These are phyloP conservation scores for Chlorella sp. DNA, from an alignment of 139 green algal genomes.

Conservation along the genomic window DNA sequence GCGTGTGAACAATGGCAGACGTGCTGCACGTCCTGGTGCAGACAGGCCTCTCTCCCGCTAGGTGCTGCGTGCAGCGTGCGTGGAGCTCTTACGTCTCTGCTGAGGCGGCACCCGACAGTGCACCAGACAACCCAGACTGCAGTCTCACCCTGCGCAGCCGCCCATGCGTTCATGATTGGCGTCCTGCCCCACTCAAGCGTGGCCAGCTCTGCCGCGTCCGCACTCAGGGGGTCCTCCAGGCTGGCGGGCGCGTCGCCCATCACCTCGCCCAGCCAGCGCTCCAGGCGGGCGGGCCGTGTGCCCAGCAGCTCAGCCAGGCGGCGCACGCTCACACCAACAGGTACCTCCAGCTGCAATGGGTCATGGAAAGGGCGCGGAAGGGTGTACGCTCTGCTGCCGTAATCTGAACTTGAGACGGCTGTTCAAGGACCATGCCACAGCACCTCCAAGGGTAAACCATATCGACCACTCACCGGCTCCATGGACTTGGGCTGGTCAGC, in stretches of 20 bases:
- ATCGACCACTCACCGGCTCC: not conserved
- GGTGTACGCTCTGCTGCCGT: no score
- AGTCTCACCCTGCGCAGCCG: no score
- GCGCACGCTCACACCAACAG: not conserved
- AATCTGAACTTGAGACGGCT: no score
- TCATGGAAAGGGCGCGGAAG: no score
- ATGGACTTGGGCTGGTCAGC: no score
- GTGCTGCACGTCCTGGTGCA: no score
- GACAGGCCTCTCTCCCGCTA: no score
- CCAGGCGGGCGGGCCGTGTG: not conserved
- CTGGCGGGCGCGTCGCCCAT: not conserved
- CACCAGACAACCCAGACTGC: no score
- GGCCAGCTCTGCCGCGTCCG: not conserved
- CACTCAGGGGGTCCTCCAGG: not conserved
- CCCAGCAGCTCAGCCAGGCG: not conserved
- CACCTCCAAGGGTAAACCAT: not conserved
- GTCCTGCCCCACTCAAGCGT: not conserved
- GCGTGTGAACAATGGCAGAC: no score
- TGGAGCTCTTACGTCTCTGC: no score
- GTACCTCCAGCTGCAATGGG: not conserved
- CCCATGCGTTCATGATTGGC: not conserved
- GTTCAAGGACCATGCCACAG: not conserved
- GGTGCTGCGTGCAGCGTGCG: no score
- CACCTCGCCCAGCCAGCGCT: not conserved
- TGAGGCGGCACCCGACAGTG: no score